Percentiles rank a stretch among this genome's conserved stretches.
Evolutionary conservation across 2,329 filamentous ascomycete species (phyloP).

Genomic region (Fusarium equiseti): DNA sequence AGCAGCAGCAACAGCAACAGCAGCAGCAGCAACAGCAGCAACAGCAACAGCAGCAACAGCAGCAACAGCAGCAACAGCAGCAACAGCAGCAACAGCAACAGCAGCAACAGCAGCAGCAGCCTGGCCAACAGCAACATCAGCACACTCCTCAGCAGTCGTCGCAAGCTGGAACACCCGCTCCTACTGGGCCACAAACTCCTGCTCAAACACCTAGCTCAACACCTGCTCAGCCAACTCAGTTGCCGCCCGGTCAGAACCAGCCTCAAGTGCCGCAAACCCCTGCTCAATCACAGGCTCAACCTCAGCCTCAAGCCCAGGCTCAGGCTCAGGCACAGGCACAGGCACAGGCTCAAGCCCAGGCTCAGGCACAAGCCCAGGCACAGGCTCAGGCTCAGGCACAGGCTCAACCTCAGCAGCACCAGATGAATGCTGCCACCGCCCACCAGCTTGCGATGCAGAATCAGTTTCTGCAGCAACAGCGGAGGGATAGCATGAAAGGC

Average conservation of each 20-base stretch:
- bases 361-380: slow-evolving; percentile 52
- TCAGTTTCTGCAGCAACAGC: slow-evolving; percentile 59
- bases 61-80: slow-evolving; percentile 54
- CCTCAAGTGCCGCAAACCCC: slow-evolving; percentile 52
- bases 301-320: slow-evolving; percentile 51
- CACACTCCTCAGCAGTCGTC: slow-evolving; percentile 61
- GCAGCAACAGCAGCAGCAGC: slow-evolving; percentile 52
- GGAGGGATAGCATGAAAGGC: slow-evolving; percentile 65
- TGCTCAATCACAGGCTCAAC: slow-evolving; percentile 53
- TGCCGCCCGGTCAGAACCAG: slow-evolving; percentile 52
- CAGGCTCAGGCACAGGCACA: slow-evolving; percentile 51
- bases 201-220: slow-evolving; percentile 60
- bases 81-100: slow-evolving; percentile 35
- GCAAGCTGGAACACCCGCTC: slow-evolving; percentile 57
- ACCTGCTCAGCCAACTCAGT: slow-evolving; percentile 51
- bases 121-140: slow-evolving; percentile 58
- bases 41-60: slow-evolving; percentile 58
- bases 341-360: slow-evolving; percentile 50
- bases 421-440: slow-evolving; percentile 50
- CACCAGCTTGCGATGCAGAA: slow-evolving; percentile 54
- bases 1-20: slow-evolving; percentile 40
- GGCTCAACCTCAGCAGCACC: slow-evolving; percentile 45
- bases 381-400: slow-evolving; percentile 50
- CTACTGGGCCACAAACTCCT: slow-evolving; percentile 60
- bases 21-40: slow-evolving; percentile 55